Conservation (phyloP, 108 stramenopile genomes). For the Licmophora abbreviata region DNA sequence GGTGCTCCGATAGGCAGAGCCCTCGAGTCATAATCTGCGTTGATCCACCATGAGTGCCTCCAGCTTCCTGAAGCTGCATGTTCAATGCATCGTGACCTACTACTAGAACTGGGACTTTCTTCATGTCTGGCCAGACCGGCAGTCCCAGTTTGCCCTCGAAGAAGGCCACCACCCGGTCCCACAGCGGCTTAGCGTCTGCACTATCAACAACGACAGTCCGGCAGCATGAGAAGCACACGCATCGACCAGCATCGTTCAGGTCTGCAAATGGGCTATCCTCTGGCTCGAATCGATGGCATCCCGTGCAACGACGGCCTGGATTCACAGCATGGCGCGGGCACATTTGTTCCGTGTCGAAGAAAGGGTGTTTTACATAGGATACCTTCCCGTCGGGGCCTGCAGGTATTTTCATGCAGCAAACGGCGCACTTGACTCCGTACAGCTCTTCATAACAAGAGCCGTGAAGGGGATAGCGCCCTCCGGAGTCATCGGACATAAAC, state of each 20-base stretch:
- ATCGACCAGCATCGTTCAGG: constrained; percentile 44
- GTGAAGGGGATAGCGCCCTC: constrained; percentile 32
- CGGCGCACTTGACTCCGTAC: constrained; percentile 45
- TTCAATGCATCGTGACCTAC: constrained; percentile 53
- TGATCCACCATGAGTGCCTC: constrained; percentile 24
- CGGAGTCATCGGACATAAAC: constrained; percentile 4
- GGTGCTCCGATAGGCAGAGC: constrained; percentile 52
- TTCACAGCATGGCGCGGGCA: constrained; percentile 34
- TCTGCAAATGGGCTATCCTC: constrained; percentile 43
- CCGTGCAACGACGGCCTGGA: constrained; percentile 43
- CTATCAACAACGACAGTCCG: constrained; percentile 45
- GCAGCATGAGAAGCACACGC: constrained; percentile 55
- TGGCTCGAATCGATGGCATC: constrained; percentile 64
- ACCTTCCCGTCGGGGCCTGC: constrained; percentile 20
- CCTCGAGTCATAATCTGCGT: constrained; percentile 53
- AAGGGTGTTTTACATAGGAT: constrained; percentile 47
- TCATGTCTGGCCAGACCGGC: constrained; percentile 36
- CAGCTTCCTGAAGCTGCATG: constrained; percentile 17
- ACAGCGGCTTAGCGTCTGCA: constrained; percentile 43
- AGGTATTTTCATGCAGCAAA: constrained; percentile 45
- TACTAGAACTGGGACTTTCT: constrained; percentile 42
- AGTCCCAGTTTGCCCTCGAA: constrained; percentile 44
- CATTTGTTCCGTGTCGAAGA: constrained; percentile 57
- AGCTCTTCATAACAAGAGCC: constrained; percentile 33
- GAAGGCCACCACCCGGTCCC: constrained; percentile 46